phyloP scores from a whole-genome alignment of 2,329 filamentous ascomycete genomes.

The Ophiostoma triangulosporum region DNA sequence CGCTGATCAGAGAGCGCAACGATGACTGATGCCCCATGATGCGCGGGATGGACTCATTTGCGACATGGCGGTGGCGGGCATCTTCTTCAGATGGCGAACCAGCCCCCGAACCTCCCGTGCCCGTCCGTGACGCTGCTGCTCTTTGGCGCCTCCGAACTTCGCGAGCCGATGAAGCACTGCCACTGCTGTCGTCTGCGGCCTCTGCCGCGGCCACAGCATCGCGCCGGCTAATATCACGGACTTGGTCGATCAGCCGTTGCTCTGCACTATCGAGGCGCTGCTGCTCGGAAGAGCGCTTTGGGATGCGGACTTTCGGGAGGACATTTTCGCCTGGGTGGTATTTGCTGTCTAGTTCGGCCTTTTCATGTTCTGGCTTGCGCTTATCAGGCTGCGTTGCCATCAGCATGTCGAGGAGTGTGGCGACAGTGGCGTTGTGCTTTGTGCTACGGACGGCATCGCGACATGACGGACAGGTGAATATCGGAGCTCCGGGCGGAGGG shows the following conservation, averaged over 20 bases:
- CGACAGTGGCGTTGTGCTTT: conserved; percentile 79
- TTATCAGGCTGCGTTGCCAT: conserved; percentile 66
- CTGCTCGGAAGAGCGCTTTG: conserved; percentile 39
- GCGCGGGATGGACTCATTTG: conserved; percentile 23
- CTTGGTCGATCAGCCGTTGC: conserved; percentile 53
- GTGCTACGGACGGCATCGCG: conserved; percentile 77
- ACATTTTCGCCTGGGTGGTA: conserved; percentile 77
- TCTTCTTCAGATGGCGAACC: conserved; percentile 15
- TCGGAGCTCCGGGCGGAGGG: conserved; percentile 31
- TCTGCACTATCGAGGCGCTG: conserved; percentile 51
- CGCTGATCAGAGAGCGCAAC: conserved; percentile 69
- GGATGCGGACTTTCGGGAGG: conserved; percentile 45
- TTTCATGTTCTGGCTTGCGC: conserved; percentile 56
- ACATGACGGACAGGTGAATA: conserved; percentile 87
- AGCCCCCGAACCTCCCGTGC: conserved; percentile 9
- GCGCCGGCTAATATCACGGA: conserved; percentile 59
- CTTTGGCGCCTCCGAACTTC: conserved; percentile 8
- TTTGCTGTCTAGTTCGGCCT: conserved; percentile 56
- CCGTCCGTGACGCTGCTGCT: conserved; percentile 7
- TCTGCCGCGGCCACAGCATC: conserved; percentile 40
- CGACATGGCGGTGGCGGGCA: conserved; percentile 24
- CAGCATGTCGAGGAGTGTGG: conserved; percentile 80
- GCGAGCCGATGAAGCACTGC: not conserved
- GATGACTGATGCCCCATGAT: conserved; percentile 69
- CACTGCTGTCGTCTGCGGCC: conserved; percentile 2